Conservation (phyloP, 176 grass and related monocot genomes). For the Carex littledalei region DNA sequence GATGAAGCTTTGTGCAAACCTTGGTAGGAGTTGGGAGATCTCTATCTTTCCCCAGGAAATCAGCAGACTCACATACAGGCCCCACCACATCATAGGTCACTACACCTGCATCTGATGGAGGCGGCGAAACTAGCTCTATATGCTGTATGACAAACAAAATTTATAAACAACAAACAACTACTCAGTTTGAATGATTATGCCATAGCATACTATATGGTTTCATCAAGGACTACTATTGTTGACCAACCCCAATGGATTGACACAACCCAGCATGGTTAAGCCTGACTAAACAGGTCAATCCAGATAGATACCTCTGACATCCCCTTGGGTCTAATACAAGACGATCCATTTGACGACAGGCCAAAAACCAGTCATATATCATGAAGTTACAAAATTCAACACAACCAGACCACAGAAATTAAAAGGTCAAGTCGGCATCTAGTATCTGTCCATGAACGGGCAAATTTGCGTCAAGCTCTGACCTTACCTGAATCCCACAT, state of each 20-base stretch:
- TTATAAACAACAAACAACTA: background rate
- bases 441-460: background rate
- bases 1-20: constrained; percentile 31
- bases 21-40: constrained; percentile 68
- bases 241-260: background rate
- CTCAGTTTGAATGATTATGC: background rate
- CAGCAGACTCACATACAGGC: constrained; percentile 98
- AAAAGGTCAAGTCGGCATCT: background rate
- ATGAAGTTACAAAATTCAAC: background rate
- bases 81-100: constrained; percentile 82
- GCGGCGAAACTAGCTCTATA: constrained; percentile 76
- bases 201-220: background rate
- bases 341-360: background rate
- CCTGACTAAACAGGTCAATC: background rate
- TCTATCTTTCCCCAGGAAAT: constrained; percentile 91
- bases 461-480: background rate
- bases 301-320: background rate
- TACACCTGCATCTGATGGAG: constrained; percentile 41
- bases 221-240: background rate
- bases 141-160: constrained; percentile 44
- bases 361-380: background rate
- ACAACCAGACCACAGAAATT: background rate
- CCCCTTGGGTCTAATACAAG: background rate
- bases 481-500: background rate
- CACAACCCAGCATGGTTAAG: background rate